These are phyloP conservation scores for Tubosaeta brunneosetosa DNA, from an alignment of 768 basidiomycete species.

Conservation along the genomic window DNA sequence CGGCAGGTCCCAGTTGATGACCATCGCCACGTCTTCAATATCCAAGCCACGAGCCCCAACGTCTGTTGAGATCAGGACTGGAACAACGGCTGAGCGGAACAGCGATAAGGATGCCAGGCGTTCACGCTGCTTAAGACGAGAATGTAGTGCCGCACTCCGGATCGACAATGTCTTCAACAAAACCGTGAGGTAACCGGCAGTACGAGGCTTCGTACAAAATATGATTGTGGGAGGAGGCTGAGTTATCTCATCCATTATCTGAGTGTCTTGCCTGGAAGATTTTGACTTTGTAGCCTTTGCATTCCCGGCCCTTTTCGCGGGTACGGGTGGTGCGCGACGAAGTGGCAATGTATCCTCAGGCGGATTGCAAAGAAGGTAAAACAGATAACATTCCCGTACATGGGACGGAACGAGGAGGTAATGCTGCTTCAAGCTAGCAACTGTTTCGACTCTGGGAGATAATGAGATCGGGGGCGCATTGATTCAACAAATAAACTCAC, in stretches of 20 bases:
- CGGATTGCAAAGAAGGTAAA: conserved; percentile 83
- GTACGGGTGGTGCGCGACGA: conserved; percentile 59
- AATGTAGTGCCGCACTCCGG: conserved; percentile 86
- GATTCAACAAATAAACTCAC: conserved; percentile 42
- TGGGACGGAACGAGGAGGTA: conserved; percentile 94
- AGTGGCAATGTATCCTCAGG: conserved; percentile 71
- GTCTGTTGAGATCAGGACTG: conserved; percentile 91
- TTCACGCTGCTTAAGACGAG: conserved; percentile 88
- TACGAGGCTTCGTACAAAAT: conserved; percentile 80
- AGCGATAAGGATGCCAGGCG: conserved; percentile 77
- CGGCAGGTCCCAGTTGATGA: conserved; percentile 97
- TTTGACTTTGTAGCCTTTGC: conserved; percentile 33
- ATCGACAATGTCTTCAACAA: conserved; percentile 76
- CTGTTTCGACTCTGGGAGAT: conserved; percentile 73
- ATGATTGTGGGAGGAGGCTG: conserved; percentile 96
- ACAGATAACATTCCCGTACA: conserved; percentile 89
- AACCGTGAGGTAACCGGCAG: conserved; percentile 83
- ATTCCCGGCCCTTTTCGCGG: conserved; percentile 8
- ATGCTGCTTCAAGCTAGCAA: conserved; percentile 79
- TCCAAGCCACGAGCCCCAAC: conserved; percentile 94
- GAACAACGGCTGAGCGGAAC: conserved; percentile 82
- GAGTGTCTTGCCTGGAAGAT: conserved; percentile 28
- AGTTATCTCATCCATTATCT: conserved; percentile 47
- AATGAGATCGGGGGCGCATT: background rate
- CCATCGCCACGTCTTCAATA: conserved; percentile 93